Base-by-base conservation (phyloP, 139 green algal species). In the Chlamydomonas asymmetrica region DNA sequence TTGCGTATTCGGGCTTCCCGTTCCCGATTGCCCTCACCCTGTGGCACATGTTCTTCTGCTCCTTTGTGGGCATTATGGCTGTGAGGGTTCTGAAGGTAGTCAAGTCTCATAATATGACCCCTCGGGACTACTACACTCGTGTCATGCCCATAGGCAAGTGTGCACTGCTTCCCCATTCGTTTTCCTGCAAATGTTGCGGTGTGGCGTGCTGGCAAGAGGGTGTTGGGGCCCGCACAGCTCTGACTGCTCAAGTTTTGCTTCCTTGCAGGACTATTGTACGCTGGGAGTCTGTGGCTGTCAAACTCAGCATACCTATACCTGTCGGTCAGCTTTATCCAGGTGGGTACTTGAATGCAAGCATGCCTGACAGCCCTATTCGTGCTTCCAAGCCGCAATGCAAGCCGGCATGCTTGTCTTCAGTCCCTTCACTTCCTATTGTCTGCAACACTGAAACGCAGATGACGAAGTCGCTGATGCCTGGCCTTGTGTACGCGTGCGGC, bases 251-350 rank as follows among this genome's bases (percentile, higher is more conserved):
- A n/a, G n/a, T 40, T 92, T 90, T 62, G 80, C 84, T 9, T 72
- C 79, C 5, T 0, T 79, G 61, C 84, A 92, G 87, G 87, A 25
- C 50, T 89, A 5, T 74, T 97, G 48, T 99, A 97, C 81, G 92
- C 96, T 22, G 78, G 87, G 35, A 95, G 84, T 59, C 84, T 99
- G 29, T 99, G 96, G 96, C 88, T 98, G 29, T 92, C 86, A 71
- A 99, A 99, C 84, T 93, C 92, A 0, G 85, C 96, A 2, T 99
- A 99, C 91, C 84, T 99, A 3, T 97, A 99, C 83, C 88, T 99
- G 37, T 93, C 83, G 6, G 94, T 99, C 0, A 96, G 95, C 18
- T 99, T 98, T 87, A 98, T 99, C 48, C 96, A 99, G n/a, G n/a
- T n/a, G n/a, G n/a, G n/a, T n/a, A n/a, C n/a, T n/a, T n/a, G n/a